Evolutionary conservation across 2,329 filamentous ascomycete species (phyloP).

Genomic region (Colletotrichum sp.): DNA sequence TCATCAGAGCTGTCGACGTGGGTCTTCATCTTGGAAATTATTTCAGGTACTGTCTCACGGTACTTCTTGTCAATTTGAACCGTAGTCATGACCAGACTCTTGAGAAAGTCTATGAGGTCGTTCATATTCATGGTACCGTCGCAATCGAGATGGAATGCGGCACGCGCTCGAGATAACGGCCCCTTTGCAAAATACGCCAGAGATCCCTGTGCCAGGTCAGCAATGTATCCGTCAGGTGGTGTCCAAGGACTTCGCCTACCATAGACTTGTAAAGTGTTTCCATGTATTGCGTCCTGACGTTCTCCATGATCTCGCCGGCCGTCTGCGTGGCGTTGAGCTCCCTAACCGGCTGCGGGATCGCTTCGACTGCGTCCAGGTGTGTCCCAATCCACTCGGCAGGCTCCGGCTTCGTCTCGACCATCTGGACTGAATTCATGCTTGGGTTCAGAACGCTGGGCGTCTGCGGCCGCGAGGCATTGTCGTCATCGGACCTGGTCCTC

Average conservation of each 20-base stretch:
- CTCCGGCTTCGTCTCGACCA: neutral
- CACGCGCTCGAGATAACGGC: slow-evolving; percentile 75
- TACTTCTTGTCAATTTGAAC: slow-evolving; percentile 81
- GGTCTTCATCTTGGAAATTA: slow-evolving; percentile 63
- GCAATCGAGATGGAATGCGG: slow-evolving; percentile 69
- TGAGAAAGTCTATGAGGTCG: slow-evolving; percentile 72
- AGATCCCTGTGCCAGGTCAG: slow-evolving; percentile 60
- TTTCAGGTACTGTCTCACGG: slow-evolving; percentile 68
- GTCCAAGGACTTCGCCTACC: slow-evolving; percentile 43
- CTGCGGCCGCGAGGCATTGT: slow-evolving; percentile 75
- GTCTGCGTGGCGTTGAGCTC: slow-evolving; percentile 40
- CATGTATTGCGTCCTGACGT: slow-evolving; percentile 62
- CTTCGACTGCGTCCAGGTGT: slow-evolving; percentile 22
- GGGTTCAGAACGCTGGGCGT: slow-evolving; percentile 59
- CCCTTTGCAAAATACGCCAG: slow-evolving; percentile 86
- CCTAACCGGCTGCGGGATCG: slow-evolving; percentile 2
- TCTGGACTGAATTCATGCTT: neutral
- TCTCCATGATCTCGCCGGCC: slow-evolving; percentile 60
- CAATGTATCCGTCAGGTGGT: slow-evolving; percentile 25
- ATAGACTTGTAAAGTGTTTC: slow-evolving; percentile 68
- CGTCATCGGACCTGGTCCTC: slow-evolving; percentile 15
- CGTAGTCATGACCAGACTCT: slow-evolving; percentile 69
- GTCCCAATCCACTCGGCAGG: slow-evolving; percentile 6
- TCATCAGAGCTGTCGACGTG: slow-evolving; percentile 61
- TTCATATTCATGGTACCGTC: slow-evolving; percentile 64